Evolutionary conservation across 352 stramenopile species (phyloP).

Genomic region (Phytophthora foliorum): DNA sequence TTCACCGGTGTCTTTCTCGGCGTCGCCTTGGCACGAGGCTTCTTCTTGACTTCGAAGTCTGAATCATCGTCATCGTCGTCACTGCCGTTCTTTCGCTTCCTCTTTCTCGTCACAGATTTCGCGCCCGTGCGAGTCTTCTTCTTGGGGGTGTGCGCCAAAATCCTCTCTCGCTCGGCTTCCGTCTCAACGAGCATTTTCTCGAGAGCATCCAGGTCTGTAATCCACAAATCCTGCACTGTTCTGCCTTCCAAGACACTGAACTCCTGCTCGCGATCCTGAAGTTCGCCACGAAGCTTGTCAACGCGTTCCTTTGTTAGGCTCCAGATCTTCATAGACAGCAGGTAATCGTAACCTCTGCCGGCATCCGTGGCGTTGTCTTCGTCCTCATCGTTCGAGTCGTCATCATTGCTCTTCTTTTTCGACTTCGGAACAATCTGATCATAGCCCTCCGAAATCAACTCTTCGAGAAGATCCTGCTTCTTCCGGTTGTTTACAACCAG

Average conservation of each 20-base stretch:
- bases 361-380: constrained; percentile 51
- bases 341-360: constrained; percentile 93
- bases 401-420: constrained; percentile 64
- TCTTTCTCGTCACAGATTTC: constrained; percentile 59
- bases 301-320: constrained; percentile 96
- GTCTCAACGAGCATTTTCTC: constrained; percentile 77
- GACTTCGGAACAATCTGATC: constrained; percentile 67
- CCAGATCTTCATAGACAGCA: constrained; percentile 96
- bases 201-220: constrained; percentile 93
- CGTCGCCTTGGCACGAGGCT: constrained; percentile 29
- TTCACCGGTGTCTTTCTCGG: constrained; percentile 48
- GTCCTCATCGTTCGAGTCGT: constrained; percentile 66
- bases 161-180: constrained; percentile 62
- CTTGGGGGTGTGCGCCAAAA: constrained; percentile 69
- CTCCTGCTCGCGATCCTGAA: constrained; percentile 89
- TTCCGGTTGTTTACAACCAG: constrained; percentile 96
- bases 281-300: constrained; percentile 90
- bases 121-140: constrained; percentile 56
- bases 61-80: constrained; percentile 65
- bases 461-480: constrained; percentile 93
- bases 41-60: constrained; percentile 64
- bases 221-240: constrained; percentile 93
- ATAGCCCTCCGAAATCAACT: constrained; percentile 93
- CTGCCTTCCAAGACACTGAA: constrained; percentile 83
- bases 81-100: constrained; percentile 56